phyloP scores from a whole-genome alignment of 2,329 filamentous ascomycete species.

The Dactylellina haptotyla region DNA sequence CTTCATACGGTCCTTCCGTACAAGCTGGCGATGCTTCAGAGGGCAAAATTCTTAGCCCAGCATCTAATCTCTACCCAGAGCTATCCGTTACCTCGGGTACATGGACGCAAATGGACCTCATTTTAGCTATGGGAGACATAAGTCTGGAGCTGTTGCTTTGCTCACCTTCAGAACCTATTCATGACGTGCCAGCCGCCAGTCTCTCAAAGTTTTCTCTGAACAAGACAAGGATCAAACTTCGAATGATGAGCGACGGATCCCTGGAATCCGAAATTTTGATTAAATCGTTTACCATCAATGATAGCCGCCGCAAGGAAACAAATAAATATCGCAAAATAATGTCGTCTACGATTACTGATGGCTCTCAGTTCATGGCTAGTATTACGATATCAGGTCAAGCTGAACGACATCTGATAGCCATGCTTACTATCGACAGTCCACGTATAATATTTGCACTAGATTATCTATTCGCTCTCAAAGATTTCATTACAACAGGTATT shows the following conservation, averaged over 20 bases:
- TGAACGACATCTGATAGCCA: slow-evolving; percentile 83
- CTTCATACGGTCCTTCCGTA: slow-evolving; percentile 65
- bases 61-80: slow-evolving; percentile 71
- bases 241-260: slow-evolving; percentile 90
- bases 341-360: slow-evolving; percentile 92
- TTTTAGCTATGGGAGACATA: slow-evolving; percentile 88
- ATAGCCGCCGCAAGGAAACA: slow-evolving; percentile 85
- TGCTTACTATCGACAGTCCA: slow-evolving; percentile 94
- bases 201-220: slow-evolving; percentile 94
- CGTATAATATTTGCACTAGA: slow-evolving; percentile 94
- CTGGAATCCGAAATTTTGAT: slow-evolving; percentile 93
- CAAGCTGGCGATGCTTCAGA: slow-evolving; percentile 59
- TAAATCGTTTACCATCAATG: slow-evolving; percentile 91
- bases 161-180: slow-evolving; percentile 78
- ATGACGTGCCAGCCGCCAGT: slow-evolving; percentile 79
- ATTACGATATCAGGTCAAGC: slow-evolving; percentile 88
- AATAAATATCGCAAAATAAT: slow-evolving; percentile 99
- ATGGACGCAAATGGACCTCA: slow-evolving; percentile 93
- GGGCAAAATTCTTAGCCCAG: slow-evolving; percentile 60
- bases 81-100: slow-evolving; percentile 74
- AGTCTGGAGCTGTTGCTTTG: slow-evolving; percentile 87
- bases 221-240: slow-evolving; percentile 87
- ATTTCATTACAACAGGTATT: slow-evolving; percentile 80
- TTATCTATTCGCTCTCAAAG: slow-evolving; percentile 89
- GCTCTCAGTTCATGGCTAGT: slow-evolving; percentile 98